Conservation (phyloP, 2,329 filamentous ascomycete genomes). For the Cryphonectria naterciae region DNA sequence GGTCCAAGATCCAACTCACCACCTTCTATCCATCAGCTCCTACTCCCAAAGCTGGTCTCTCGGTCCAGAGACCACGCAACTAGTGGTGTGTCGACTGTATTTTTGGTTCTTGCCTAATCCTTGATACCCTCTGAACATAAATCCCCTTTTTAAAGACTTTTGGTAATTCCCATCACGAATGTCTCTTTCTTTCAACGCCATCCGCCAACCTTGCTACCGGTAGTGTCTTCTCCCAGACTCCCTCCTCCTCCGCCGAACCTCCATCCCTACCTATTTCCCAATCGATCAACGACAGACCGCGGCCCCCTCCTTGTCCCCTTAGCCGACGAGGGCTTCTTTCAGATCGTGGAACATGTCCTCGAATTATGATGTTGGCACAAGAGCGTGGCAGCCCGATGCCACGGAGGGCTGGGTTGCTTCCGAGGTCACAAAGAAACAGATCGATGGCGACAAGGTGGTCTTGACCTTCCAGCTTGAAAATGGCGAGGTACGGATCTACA, state of each 20-base stretch:
- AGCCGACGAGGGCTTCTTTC: slow-evolving; percentile 19
- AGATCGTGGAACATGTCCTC: slow-evolving; percentile 70
- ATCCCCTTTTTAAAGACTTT: slow-evolving; percentile 8
- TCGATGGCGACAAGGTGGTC: slow-evolving; percentile 83
- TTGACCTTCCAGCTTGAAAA: slow-evolving; percentile 89
- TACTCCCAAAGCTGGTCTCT: slow-evolving; percentile 11
- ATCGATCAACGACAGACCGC: slow-evolving; percentile 23
- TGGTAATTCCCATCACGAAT: slow-evolving; percentile 26
- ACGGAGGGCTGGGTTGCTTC: slow-evolving; percentile 98
- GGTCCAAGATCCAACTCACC: not conserved
- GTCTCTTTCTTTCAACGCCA: slow-evolving; percentile 28
- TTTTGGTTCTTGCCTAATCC: slow-evolving; percentile 22
- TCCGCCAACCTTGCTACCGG: slow-evolving; percentile 30
- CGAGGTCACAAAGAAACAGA: slow-evolving; percentile 83
- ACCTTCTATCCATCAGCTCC: slow-evolving; percentile 7
- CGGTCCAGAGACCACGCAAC: slow-evolving; percentile 21
- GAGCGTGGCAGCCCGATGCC: slow-evolving; percentile 96
- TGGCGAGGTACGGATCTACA: slow-evolving; percentile 72
- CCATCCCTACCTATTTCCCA: slow-evolving; percentile 15
- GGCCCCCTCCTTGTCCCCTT: slow-evolving; percentile 1
- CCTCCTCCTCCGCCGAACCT: slow-evolving; percentile 10
- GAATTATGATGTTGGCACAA: slow-evolving; percentile 93
- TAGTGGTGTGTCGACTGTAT: slow-evolving; percentile 12
- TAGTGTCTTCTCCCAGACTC: slow-evolving; percentile 28
- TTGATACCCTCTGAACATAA: slow-evolving; percentile 21